Base-by-base conservation (phyloP, 2,329 filamentous ascomycete species). In the Cercospora nicotianae region DNA sequence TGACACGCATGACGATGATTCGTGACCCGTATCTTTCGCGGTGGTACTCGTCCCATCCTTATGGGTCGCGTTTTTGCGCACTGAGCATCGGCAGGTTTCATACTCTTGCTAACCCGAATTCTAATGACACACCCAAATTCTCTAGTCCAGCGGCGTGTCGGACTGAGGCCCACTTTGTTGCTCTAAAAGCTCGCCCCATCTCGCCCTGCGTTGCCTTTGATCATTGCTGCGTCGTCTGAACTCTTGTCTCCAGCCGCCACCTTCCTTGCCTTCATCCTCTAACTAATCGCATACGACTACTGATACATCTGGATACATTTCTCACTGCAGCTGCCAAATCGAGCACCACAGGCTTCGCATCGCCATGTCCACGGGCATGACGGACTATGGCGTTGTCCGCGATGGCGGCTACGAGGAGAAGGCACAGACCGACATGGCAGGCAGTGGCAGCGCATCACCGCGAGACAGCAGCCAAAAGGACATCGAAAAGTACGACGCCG, bases 371-470 rank as follows among this genome's bases (percentile, higher is more conserved):
- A 39, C 65, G 39, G 66, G 59, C 62, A 63, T 63, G 61, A 68
- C 69, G 30, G 58, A 65, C 3, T 69, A 72, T 39, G 69, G 64
- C 63, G 61, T 66, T 9, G 45, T 51, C 59, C 71, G 67, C 61
- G 64, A 71, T 30, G 39, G 55, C 42, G 69, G 66, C 58, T 68
- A 73, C 65, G 64, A 67, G 16, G 61, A 61, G 16, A 53, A 66
- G 30, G 45, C 48, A 30, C 31, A 26, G 12, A 33, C 45, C 48
- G 64, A 69, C 60, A 53, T 64, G 28, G 63, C 64, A n/a, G 66
- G 62, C 59, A 60, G 65, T 4, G 66, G 66, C 58, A 59, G 53
- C 48, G 53, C 58, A 23, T 58, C 66, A 28, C 63, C 64, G 13
- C 48, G 63, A 31, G 59, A 62, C 9, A 60, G 59, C 66, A 65